Evolutionary conservation across 2,329 filamentous ascomycete species (phyloP).

Genomic region (Intubia oerlemansii): DNA sequence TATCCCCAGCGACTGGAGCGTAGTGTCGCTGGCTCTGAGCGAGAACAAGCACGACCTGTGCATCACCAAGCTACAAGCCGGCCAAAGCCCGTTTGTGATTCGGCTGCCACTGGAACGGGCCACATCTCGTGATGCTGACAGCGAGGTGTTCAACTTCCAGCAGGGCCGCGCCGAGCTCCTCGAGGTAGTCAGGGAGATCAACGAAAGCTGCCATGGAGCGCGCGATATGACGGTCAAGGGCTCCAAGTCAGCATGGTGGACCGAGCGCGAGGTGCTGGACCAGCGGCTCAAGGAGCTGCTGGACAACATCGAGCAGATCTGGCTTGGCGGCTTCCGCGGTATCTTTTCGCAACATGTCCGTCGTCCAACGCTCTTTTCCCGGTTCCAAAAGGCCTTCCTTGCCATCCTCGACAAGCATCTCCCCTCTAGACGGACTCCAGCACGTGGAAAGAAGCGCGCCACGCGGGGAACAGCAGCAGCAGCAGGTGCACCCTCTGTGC

Average conservation of each 20-base stretch:
- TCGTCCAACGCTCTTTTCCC: conserved; percentile 41
- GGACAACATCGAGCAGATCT: conserved; percentile 71
- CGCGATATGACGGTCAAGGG: conserved; percentile 53
- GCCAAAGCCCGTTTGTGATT: conserved; percentile 63
- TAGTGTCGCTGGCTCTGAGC: conserved; percentile 67
- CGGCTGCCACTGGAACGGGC: conserved; percentile 70
- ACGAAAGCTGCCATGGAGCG: conserved; percentile 57
- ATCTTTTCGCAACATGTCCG: conserved; percentile 63
- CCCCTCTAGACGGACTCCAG: conserved; percentile 49
- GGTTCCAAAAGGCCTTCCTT: conserved; percentile 61
- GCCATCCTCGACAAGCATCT: conserved; percentile 64
- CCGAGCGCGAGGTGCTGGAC: conserved; percentile 62
- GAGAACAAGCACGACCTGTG: conserved; percentile 69
- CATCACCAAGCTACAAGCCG: conserved; percentile 63
- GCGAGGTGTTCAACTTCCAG: conserved; percentile 61
- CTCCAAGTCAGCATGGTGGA: conserved; percentile 67
- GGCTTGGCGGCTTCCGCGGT: conserved; percentile 86
- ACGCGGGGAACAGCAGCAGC: conserved; percentile 7
- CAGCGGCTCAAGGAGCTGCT: conserved; percentile 55
- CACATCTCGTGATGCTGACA: conserved; percentile 46
- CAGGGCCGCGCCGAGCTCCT: conserved; percentile 60
- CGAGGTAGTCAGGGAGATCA: conserved; percentile 64
- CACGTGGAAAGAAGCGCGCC: conserved; percentile 20
- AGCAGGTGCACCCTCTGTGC: conserved; percentile 11
- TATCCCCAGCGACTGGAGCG: conserved; percentile 64